Base-by-base conservation (phyloP, 1,284 basidiomycete species). In the Lentinus polychrous region DNA sequence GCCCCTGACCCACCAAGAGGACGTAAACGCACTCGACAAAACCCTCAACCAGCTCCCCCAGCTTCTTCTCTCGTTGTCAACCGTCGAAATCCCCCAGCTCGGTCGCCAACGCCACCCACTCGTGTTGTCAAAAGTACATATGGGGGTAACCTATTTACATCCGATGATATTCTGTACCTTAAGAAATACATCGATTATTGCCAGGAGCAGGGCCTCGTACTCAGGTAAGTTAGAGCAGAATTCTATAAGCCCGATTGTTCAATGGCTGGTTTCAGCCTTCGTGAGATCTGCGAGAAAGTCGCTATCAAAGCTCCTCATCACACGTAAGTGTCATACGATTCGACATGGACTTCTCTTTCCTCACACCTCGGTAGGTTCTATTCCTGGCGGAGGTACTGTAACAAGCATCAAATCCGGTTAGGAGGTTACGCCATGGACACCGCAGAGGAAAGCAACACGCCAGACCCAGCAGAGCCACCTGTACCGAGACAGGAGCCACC, bases 111-210 rank as follows among this genome's bases (percentile, higher is more conserved):
- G 0, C 87, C 87, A 15, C 87, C 87, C 10, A 78, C 74, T 2
- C 77, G 85, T 6, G 80, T 89, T n/a, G 80, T 90, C 60, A 89
- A 87, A 65, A 90, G 86, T 57, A 88, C 86, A 0, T 90, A 88
- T 57, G 87, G 87, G 39, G 88, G 87, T 2, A 90, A 91, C 59
- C 60, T 89, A 35, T 91, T 90, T 59, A 91, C 87, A 0, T 73
- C 81, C 0, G 87, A 90, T 43, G 87, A 91, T 60, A 76, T 90
- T 20, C 46, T 77, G 38, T 91, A 90, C 61, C 72, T 91, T 52
- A 86, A 89, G 60, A 81, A 79, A 58, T 90, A 91, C 59, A 90
- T 91, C 43, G 86, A 89, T 56, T 91, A 88, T 57, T 90, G 87
- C 58, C 86, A 87, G 56, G 84, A 87, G 50, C 83, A 89, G 61